Percentiles rank a stretch among this genome's conserved stretches.
phyloP scores from a whole-genome alignment of 2,329 filamentous ascomycete species.

The Diaporthe citriasiana region DNA sequence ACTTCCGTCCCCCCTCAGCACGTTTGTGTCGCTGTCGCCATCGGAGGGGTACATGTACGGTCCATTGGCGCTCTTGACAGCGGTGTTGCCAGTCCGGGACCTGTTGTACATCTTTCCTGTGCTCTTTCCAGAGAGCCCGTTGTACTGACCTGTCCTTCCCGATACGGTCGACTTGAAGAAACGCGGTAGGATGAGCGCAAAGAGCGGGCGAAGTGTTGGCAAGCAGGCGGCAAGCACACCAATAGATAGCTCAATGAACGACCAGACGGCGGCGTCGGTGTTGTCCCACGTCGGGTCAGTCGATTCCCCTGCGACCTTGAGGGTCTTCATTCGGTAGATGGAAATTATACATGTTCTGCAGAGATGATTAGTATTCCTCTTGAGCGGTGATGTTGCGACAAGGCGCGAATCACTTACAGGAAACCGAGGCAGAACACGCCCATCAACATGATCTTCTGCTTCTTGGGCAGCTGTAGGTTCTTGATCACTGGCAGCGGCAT shows the following conservation, averaged over 20 bases:
- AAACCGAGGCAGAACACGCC: conserved; percentile 48
- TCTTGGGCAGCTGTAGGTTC: conserved; percentile 46
- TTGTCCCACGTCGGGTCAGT: conserved; percentile 49
- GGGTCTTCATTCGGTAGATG: conserved; percentile 47
- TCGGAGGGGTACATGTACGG: conserved; percentile 7
- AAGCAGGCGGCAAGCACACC: conserved; percentile 49
- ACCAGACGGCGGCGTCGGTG: conserved; percentile 50
- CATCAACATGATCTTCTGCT: conserved; percentile 47
- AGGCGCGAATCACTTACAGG: conserved; percentile 44
- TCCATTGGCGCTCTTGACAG: not conserved
- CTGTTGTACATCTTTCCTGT: conserved; percentile 11
- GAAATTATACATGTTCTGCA: conserved; percentile 49
- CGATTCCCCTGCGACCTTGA: conserved; percentile 45
- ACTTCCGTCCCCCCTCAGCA: conserved; percentile 15
- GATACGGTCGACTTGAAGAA: conserved; percentile 42
- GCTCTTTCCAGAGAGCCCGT: conserved; percentile 19
- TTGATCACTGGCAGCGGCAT: conserved; percentile 48
- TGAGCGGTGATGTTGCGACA: not conserved
- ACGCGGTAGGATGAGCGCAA: conserved; percentile 45
- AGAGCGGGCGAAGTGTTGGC: conserved; percentile 49
- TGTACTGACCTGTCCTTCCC: conserved; percentile 15
- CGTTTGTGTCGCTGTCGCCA: conserved; percentile 33
- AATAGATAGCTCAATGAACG: conserved; percentile 49
- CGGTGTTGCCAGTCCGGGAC: conserved; percentile 26
- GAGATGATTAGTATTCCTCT: not conserved